phyloP scores from a whole-genome alignment of 768 basidiomycete genomes.

The Boletus rubescentipes region DNA sequence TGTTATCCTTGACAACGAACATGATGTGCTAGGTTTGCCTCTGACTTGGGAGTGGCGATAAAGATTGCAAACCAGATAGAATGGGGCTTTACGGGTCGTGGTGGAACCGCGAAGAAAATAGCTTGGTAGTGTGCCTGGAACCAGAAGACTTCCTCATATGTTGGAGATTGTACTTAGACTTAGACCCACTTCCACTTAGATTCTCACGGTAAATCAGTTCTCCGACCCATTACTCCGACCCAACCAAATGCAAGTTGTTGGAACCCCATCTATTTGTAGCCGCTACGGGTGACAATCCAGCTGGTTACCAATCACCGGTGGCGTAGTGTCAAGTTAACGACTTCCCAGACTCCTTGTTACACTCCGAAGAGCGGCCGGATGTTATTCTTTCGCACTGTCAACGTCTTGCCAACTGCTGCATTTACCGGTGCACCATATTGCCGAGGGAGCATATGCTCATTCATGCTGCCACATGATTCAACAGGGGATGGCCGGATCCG shows the following conservation, averaged over 20 bases:
- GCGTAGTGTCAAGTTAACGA: not conserved
- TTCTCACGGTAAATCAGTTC: no score
- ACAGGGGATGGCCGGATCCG: not conserved
- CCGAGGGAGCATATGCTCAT: not conserved
- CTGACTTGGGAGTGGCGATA: constrained; percentile 51
- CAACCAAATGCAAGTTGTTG: no score
- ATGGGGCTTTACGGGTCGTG: constrained; percentile 50
- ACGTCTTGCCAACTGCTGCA: not conserved
- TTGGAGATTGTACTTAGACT: no score
- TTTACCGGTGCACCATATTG: not conserved
- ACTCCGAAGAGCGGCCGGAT: not conserved
- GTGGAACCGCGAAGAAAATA: constrained; percentile 2
- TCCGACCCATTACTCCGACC: no score
- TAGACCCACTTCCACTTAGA: no score
- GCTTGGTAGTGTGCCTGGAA: constrained; percentile 12
- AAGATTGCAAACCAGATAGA: constrained; percentile 52
- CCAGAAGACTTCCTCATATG: no score
- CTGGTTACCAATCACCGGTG: no score
- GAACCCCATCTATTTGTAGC: no score
- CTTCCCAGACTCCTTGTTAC: not conserved
- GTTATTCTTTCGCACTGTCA: no score
- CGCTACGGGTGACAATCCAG: no score
- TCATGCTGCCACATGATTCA: not conserved
- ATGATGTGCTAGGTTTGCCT: constrained; percentile 40
- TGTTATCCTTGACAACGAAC: not conserved